Percentiles rank a stretch among this genome's conserved stretches.
phyloP scores from a whole-genome alignment of 73 alveolate species.

The Paraurostyla sp. region DNA sequence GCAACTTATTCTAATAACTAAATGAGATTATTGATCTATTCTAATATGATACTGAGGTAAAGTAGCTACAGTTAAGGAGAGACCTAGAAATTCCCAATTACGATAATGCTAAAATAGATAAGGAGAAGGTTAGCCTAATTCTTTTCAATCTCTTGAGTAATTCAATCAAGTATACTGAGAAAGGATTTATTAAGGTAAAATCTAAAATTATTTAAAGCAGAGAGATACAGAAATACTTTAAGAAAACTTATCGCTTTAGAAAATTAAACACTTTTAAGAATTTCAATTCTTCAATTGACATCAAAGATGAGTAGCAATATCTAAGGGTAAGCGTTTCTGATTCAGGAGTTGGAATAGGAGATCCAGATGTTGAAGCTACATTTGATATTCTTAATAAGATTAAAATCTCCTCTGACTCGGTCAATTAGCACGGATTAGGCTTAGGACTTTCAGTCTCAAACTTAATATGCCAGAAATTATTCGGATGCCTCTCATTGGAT shows the following conservation, averaged over 20 bases:
- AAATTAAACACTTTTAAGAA: background rate
- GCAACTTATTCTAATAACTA: background rate
- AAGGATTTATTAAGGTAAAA: background rate
- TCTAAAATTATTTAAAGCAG: background rate
- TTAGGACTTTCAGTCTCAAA: constrained; percentile 49
- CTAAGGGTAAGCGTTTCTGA: background rate
- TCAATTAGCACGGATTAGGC: constrained; percentile 44
- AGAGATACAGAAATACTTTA: background rate
- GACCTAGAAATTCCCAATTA: background rate
- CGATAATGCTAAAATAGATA: background rate
- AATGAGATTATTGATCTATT: background rate
- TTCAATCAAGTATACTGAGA: constrained; percentile 7
- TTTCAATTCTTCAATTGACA: background rate
- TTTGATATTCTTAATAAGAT: background rate
- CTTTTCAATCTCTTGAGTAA: background rate
- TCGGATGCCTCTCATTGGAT: background rate
- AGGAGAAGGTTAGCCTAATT: background rate
- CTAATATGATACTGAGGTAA: background rate
- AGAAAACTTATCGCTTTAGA: background rate
- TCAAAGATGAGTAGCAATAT: background rate
- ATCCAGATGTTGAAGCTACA: background rate
- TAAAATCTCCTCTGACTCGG: background rate
- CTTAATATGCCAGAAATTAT: background rate
- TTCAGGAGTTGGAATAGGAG: background rate
- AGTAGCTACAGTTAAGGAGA: background rate